Evolutionary conservation across 2,329 filamentous ascomycete genomes (phyloP).

Genomic region (Aspergillus brunneoviolaceus): DNA sequence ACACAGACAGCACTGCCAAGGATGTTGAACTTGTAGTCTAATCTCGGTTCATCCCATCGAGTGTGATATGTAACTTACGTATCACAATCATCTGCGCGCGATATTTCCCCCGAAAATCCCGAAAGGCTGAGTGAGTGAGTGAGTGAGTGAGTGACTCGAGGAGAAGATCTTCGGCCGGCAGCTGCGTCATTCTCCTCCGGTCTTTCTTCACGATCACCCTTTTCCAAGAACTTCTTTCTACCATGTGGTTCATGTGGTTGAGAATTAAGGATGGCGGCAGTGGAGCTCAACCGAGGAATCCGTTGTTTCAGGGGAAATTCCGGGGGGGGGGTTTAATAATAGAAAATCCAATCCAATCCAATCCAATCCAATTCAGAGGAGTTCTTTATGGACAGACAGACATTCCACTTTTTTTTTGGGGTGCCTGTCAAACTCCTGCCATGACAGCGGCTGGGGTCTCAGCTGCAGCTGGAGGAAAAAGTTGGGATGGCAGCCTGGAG

Average conservation of each 20-base stretch:
- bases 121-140: background rate
- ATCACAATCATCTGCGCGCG: background rate
- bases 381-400: background rate
- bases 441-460: background rate
- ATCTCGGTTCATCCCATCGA: no score
- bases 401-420: background rate
- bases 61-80: background rate
- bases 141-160: no score
- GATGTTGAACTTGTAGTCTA: no score
- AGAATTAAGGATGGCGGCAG: background rate
- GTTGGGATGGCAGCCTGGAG: no score
- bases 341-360: background rate
- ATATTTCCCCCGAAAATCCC: background rate
- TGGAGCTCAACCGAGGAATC: background rate
- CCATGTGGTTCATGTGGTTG: background rate
- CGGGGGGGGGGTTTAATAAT: background rate
- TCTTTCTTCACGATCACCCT: background rate
- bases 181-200: background rate
- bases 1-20: no score
- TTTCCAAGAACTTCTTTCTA: background rate
- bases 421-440: background rate
- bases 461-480: no score
- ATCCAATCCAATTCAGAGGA: background rate
- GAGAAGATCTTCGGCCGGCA: background rate
- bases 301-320: slow-evolving; percentile 6